Percentiles rank a stretch among this genome's conserved stretches.
Evolutionary conservation across 352 stramenopile genomes (phyloP).

Genomic region (Hyaloperonospora arabidopsidis): DNA sequence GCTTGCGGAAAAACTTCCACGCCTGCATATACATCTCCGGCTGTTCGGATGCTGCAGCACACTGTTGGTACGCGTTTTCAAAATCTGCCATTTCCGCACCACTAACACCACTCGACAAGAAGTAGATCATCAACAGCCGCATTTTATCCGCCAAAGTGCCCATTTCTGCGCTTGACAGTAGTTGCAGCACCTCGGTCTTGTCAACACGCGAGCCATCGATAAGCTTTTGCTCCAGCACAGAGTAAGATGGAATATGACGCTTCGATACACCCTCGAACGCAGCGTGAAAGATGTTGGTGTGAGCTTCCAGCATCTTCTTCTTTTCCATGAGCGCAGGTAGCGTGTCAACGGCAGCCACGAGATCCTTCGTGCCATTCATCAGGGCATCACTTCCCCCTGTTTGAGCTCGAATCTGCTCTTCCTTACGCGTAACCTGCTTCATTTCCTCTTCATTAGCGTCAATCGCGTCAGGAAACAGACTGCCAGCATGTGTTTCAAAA

Average conservation of each 20-base stretch:
- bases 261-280: conserved; percentile 72
- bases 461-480: conserved; percentile 74
- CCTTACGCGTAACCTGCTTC: conserved; percentile 80
- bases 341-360: conserved; percentile 78
- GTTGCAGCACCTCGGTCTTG: conserved; percentile 60
- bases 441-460: conserved; percentile 85
- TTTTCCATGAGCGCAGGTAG: conserved; percentile 75
- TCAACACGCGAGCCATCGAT: conserved; percentile 71
- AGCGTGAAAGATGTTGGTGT: conserved; percentile 85
- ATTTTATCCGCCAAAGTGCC: conserved; percentile 74
- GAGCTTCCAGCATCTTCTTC: conserved; percentile 85
- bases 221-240: conserved; percentile 82
- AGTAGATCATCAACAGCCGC: conserved; percentile 85
- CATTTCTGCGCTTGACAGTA: conserved; percentile 54
- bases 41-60: conserved; percentile 27
- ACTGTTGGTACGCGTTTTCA: conserved; percentile 62
- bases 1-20: conserved; percentile 78
- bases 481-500: conserved; percentile 69
- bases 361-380: conserved; percentile 74
- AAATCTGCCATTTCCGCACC: conserved; percentile 67
- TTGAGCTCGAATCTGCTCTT: conserved; percentile 72
- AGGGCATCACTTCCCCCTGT: conserved; percentile 60
- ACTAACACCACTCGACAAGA: conserved; percentile 64
- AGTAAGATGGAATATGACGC: conserved; percentile 76
- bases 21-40: conserved; percentile 42